Evolutionary conservation across 306 rosid genomes (phyloP).

Genomic region (Rubus parviflorus): DNA sequence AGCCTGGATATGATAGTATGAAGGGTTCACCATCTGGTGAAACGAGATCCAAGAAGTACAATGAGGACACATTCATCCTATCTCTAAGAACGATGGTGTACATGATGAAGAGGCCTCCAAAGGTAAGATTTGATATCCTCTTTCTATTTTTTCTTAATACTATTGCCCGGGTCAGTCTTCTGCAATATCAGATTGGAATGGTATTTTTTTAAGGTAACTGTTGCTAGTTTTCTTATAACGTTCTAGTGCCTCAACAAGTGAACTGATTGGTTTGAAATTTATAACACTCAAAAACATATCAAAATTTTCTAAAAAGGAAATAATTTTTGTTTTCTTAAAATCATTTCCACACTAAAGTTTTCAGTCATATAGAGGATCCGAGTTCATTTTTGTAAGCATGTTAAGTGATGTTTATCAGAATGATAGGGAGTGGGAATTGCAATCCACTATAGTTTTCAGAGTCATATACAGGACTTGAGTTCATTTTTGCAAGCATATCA

Average conservation of each 20-base stretch:
- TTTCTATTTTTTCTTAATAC: not conserved
- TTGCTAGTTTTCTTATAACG: not conserved
- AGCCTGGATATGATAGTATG: slow-evolving; percentile 59
- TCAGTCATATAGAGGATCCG: no score
- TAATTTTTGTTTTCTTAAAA: not conserved
- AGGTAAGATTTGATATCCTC: slow-evolving; percentile 47
- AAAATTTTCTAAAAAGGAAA: not conserved
- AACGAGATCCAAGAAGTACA: slow-evolving; percentile 50
- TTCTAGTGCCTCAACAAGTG: not conserved
- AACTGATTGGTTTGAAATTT: not conserved
- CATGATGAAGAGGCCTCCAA: slow-evolving; percentile 65
- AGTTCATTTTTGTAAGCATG: no score
- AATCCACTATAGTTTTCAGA: not conserved
- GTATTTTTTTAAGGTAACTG: not conserved
- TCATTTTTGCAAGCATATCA: no score
- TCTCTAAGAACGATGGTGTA: slow-evolving; percentile 79
- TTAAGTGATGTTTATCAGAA: no score
- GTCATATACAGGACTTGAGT: not conserved
- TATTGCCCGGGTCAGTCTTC: not conserved
- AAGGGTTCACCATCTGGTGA: slow-evolving; percentile 56
- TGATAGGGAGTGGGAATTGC: not conserved
- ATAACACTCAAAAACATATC: not conserved
- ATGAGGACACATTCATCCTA: slow-evolving; percentile 56
- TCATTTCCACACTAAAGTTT: not conserved
- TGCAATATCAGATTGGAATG: not conserved